Evolutionary conservation across 345 rosid species (phyloP), one percentile per base, ranked within the genome.

Genomic region (Melaleuca alternifolia): DNA sequence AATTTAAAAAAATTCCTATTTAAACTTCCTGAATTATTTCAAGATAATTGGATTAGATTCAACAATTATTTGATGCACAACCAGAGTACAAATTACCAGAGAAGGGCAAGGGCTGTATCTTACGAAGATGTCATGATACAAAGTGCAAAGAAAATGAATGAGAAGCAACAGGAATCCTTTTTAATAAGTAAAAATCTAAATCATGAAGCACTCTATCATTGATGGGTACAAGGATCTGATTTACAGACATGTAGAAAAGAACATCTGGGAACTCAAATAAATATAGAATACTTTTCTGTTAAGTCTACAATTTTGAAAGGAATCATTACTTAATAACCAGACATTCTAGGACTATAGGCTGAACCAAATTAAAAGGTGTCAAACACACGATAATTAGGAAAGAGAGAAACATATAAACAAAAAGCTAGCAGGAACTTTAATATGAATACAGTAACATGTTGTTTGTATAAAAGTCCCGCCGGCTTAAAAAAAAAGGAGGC

Each of bases 401-500:
- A 71, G 81, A 37, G 24, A 71, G 44, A 65, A 65, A 37, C 81
- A 37, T 71, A 44, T 71, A 71, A 71, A 71, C 26, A 21, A 71
- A 2, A 37, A 10, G 81, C 81, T 37, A 18, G 41, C 81, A 71
- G 41, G 81, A 71, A 20, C 48, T 71, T 71, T 71, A 15, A 71
- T 37, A 37, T 37, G 81, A 21, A 71, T 18, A 71, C 24, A 71
- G 44, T 33, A 71, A 37, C 48, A 37, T 0, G 13, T 33, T 16
- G 84, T 48, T 48, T 83, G 59, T 53, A 2, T 51, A 15, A 51
- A 13, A 16, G 21, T 18, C 56, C 33, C 0, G 57, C n/a, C 1
- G 12, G 57, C 44, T 54, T 24, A 57, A 89, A 84, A 37, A 87
- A 89, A 90, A 86, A 85, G 86, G 88, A 89, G 91, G 90, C 85